phyloP scores from a whole-genome alignment of 2,329 filamentous ascomycete genomes.

The Ceratocystis variospora region DNA sequence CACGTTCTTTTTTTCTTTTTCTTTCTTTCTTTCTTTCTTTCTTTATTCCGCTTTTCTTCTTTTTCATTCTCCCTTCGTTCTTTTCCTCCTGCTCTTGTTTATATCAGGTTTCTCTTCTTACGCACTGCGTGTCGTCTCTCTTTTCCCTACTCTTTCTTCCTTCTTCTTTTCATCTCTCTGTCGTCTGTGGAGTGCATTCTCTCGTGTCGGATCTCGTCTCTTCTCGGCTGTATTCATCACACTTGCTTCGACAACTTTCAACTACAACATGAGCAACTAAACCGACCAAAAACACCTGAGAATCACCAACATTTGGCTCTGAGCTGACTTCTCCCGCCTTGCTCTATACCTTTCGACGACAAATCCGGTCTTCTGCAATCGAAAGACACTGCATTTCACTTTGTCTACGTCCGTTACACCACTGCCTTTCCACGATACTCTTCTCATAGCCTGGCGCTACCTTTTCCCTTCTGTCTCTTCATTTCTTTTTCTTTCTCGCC shows the following conservation, averaged over 20 bases:
- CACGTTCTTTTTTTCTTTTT: background rate
- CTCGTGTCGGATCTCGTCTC: background rate
- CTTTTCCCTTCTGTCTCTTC: background rate
- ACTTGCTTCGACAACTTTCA: conserved; percentile 7
- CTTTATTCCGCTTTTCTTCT: conserved; percentile 10
- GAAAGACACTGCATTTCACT: background rate
- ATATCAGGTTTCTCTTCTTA: background rate
- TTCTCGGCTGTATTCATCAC: background rate
- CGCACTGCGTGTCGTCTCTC: background rate
- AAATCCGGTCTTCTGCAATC: background rate
- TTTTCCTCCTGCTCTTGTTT: background rate
- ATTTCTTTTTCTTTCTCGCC: background rate
- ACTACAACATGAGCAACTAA: background rate
- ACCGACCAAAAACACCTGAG: background rate
- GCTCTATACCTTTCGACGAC: background rate
- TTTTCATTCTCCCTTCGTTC: background rate
- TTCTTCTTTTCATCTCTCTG: background rate
- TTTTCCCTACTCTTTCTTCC: background rate
- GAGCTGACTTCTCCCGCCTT: background rate
- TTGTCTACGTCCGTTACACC: background rate
- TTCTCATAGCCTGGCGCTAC: conserved; percentile 15
- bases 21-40: background rate
- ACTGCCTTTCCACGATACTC: background rate
- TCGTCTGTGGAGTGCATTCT: conserved; percentile 1
- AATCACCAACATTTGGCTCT: background rate